Conservation (phyloP, 2,329 filamentous ascomycete species). For the Monilinia vaccinii-corymbosi region DNA sequence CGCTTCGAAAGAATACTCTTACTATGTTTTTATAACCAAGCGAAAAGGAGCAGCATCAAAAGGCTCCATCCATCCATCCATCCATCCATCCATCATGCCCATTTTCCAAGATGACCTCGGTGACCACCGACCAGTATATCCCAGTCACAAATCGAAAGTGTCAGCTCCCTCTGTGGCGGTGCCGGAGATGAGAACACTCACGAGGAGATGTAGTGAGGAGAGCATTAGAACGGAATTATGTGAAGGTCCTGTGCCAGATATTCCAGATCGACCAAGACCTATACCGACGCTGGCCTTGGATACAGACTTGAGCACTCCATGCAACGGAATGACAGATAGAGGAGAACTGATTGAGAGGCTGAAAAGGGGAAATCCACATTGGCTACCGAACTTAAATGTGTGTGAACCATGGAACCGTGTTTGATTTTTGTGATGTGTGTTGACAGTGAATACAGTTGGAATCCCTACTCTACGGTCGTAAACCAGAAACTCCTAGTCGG, state of each 20-base stretch:
- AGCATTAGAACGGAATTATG: conserved; percentile 53
- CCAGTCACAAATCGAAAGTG: conserved; percentile 16
- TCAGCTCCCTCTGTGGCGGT: conserved; percentile 20
- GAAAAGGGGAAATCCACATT: conserved; percentile 69
- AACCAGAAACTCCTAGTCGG: conserved; percentile 21
- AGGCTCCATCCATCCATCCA: conserved; percentile 8
- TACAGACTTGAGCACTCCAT: conserved; percentile 15
- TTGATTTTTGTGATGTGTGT: conserved; percentile 1
- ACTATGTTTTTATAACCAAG: conserved; percentile 4
- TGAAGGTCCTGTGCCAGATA: conserved; percentile 41
- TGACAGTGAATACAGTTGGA: conserved; percentile 20
- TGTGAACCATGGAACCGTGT: conserved; percentile 14
- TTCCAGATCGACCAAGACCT: conserved; percentile 12
- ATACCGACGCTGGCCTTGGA: conserved; percentile 12
- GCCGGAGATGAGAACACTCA: conserved; percentile 15
- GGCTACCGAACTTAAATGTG: conserved; percentile 59
- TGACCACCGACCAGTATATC: conserved; percentile 21
- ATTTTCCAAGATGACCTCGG: conserved; percentile 47
- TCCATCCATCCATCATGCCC: conserved; percentile 38
- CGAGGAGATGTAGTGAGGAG: conserved; percentile 45
- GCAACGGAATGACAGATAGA: conserved; percentile 43
- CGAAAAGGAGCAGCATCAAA: conserved; percentile 6
- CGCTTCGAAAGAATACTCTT: neutral
- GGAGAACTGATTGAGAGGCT: conserved; percentile 75
- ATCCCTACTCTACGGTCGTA: conserved; percentile 24